A percentile compares a stretch with the other conserved stretches of the same genome.
phyloP scores from a whole-genome alignment of 495 filamentous ascomycete species.

The Chaetomidium leptoderma region DNA sequence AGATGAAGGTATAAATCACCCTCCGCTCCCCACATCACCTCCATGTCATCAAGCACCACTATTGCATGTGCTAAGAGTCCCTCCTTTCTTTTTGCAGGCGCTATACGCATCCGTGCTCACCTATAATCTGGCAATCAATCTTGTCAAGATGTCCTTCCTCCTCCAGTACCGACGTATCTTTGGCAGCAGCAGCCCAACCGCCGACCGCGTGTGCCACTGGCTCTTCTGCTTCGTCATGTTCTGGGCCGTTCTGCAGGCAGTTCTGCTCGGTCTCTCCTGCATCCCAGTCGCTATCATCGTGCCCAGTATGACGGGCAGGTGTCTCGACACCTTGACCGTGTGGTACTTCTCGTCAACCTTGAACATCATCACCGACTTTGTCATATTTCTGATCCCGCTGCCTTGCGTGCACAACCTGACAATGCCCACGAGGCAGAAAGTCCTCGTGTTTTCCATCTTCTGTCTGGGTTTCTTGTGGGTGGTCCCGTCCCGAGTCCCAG shows the following conservation, averaged over 20 bases:
- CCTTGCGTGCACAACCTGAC: constrained; percentile 32
- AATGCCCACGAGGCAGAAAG: constrained; percentile 29
- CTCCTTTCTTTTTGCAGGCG: not conserved
- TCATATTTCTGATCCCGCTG: constrained; percentile 37
- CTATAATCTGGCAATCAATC: not conserved
- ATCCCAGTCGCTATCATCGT: constrained; percentile 39
- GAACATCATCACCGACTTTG: constrained; percentile 40
- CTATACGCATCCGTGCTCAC: not conserved
- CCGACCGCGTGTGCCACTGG: not conserved
- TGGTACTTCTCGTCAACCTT: constrained; percentile 39
- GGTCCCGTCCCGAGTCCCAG: not conserved
- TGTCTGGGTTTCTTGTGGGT: constrained; percentile 24
- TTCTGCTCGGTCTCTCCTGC: constrained; percentile 45
- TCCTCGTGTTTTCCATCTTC: constrained; percentile 23
- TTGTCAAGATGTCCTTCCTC: not conserved
- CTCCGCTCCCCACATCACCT: not conserved
- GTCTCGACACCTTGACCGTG: constrained; percentile 42
- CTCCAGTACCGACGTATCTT: constrained; percentile 5
- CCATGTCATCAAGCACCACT: not conserved
- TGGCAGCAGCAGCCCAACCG: not conserved
- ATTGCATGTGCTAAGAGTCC: not conserved
- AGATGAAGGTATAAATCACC: constrained; percentile 6
- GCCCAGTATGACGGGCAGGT: constrained; percentile 33
- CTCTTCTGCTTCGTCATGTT: constrained; percentile 17
- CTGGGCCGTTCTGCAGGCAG: constrained; percentile 22